These are phyloP conservation scores for Pulveroboletus sp. DNA, from an alignment of 768 basidiomycete genomes.

Conservation along the genomic window DNA sequence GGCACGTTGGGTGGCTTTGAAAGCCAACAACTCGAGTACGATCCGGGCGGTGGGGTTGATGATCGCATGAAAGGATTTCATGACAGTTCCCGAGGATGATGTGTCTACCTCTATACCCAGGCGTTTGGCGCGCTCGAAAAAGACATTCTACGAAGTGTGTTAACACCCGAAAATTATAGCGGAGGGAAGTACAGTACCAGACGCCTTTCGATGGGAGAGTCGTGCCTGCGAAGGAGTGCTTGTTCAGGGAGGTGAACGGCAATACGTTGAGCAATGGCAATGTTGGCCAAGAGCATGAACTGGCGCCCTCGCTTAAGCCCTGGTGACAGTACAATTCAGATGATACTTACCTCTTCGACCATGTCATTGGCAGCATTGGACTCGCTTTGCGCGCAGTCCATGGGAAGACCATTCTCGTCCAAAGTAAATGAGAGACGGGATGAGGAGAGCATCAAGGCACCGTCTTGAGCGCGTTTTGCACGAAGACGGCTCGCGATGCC, in stretches of 20 bases:
- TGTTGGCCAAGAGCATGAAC: slow-evolving; percentile 95
- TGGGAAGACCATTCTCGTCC: slow-evolving; percentile 74
- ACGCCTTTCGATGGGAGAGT: slow-evolving; percentile 87
- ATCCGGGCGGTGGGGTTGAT: slow-evolving; percentile 67
- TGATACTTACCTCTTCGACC: slow-evolving; percentile 75
- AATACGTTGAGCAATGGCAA: slow-evolving; percentile 86
- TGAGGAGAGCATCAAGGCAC: slow-evolving; percentile 69
- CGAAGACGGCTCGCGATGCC: slow-evolving; percentile 71
- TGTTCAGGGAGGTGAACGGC: slow-evolving; percentile 95
- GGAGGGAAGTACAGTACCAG: slow-evolving; percentile 43
- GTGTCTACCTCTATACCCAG: slow-evolving; percentile 82
- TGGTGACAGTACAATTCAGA: not conserved
- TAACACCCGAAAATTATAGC: not conserved
- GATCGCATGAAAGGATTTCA: slow-evolving; percentile 78
- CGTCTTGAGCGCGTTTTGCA: slow-evolving; percentile 69
- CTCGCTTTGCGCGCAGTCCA: slow-evolving; percentile 68
- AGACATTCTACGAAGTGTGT: slow-evolving; percentile 51
- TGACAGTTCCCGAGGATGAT: slow-evolving; percentile 73
- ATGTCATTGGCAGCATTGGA: slow-evolving; percentile 71
- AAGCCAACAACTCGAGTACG: slow-evolving; percentile 78
- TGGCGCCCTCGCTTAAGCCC: slow-evolving; percentile 28
- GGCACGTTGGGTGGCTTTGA: slow-evolving; percentile 90
- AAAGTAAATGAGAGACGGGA: slow-evolving; percentile 72
- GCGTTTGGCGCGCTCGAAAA: slow-evolving; percentile 75
- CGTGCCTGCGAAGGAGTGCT: slow-evolving; percentile 93